Evolutionary conservation across 257 asterid genomes (phyloP).

Genomic region (Solanum bulbocastanum): DNA sequence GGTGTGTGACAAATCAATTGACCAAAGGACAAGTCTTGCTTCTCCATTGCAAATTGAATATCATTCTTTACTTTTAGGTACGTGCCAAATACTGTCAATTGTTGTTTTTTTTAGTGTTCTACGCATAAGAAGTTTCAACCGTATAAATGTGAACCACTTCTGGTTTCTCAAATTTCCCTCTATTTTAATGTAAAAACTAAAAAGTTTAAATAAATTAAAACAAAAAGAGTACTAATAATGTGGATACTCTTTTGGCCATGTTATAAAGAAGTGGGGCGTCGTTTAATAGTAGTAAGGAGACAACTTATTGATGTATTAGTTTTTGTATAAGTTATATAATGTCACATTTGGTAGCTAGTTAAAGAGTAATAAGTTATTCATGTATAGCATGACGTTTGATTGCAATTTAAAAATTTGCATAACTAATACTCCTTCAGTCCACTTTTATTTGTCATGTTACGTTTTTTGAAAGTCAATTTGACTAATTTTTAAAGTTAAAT

Average conservation of each 20-base stretch:
- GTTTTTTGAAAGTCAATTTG: fast-evolving
- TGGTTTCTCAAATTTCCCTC: neutral
- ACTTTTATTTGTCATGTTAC: too few relatives aligned
- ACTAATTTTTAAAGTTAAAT: too few relatives aligned
- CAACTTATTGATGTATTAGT: too few relatives aligned
- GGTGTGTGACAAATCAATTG: neutral
- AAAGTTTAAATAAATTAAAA: neutral
- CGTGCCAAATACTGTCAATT: neutral
- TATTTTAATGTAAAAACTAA: neutral
- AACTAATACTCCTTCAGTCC: too few relatives aligned
- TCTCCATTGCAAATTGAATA: neutral
- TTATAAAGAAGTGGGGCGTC: neutral
- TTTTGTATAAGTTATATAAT: neutral
- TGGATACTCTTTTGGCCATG: too few relatives aligned
- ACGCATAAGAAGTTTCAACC: neutral
- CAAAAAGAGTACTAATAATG: too few relatives aligned
- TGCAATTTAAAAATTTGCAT: too few relatives aligned
- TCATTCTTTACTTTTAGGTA: neutral
- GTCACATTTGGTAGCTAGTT: neutral
- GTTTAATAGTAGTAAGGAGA: too few relatives aligned
- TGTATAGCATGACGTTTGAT: neutral
- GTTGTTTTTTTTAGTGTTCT: neutral
- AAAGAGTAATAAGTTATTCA: neutral
- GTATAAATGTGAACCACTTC: neutral
- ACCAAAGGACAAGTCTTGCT: neutral